Evolutionary conservation across 768 basidiomycete species (phyloP), one percentile per base, ranked within the genome.

Genomic region (Suillus subluteus): DNA sequence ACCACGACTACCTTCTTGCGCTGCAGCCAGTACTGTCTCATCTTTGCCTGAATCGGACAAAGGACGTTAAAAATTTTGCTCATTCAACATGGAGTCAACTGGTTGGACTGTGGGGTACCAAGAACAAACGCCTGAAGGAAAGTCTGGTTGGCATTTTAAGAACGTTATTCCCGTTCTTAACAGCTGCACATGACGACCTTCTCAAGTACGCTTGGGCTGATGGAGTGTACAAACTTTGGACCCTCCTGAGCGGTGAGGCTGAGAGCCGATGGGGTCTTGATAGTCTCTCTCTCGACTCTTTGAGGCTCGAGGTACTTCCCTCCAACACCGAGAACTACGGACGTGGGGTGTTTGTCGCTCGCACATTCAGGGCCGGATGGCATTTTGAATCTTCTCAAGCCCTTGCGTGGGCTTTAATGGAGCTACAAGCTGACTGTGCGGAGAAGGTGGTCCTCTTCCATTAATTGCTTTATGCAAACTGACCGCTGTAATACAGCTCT

Each of bases 371-470:
- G 63, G 84, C 89, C 50, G 94, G 93, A 6, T 86, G 83, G 81
- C 85, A 87, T 69, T 94, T 99, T 71, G 87, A 88, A 66, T 68
- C 82, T 0, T 80, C 74, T 23, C 90, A 95, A 74, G 92, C 92
- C 1, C 76, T 92, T 40, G 82, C 89, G 0, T 98, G 96, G 96
- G 85, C 88, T 7, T 81, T 90, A 7, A 78, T 95, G 7, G 89
- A 95, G 74, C 79, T 96, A 26, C 91, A 92, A 66, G 91, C 94
- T 4, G 92, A 94, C 74, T 91, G 90, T 73, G 83, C 87, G 5
- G 83, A 83, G 62, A 86, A 88, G 81, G 94, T 93, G 72, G 80
- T 21, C 3, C 1, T 21, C 59, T 21, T 61, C 21, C 58, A 23
- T 56, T 32, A 26, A 59, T 66, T 54, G 62, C 12, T 54, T 40